Conservation (phyloP, 2,329 filamentous ascomycete species). For the Diaporthe caulivora region DNA sequence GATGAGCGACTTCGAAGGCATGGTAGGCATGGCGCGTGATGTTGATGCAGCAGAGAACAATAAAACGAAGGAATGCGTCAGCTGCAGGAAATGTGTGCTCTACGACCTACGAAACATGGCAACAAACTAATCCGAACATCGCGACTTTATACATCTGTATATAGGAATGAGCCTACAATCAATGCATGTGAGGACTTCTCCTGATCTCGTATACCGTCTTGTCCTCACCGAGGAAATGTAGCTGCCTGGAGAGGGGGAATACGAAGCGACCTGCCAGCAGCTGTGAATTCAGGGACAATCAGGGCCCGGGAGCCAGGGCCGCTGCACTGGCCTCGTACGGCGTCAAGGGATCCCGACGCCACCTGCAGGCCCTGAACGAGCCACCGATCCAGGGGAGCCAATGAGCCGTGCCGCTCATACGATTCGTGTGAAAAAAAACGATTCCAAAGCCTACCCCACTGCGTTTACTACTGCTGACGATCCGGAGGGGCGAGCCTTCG, state of each 20-base stretch:
- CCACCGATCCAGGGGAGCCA: background rate
- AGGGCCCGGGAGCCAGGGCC: slow-evolving; percentile 1
- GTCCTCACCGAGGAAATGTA: background rate
- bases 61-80: too few relatives aligned
- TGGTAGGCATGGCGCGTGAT: slow-evolving; percentile 4
- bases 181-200: background rate
- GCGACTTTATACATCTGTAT: background rate
- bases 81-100: too few relatives aligned
- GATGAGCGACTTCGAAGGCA: background rate
- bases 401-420: background rate
- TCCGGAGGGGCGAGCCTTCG: background rate
- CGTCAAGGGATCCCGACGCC: background rate
- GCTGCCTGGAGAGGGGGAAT: slow-evolving; percentile 25
- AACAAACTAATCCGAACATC: background rate
- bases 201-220: background rate
- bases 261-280: slow-evolving; percentile 5
- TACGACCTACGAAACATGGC: background rate
- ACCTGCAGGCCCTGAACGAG: background rate
- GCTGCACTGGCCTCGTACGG: background rate
- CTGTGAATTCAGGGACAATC: background rate
- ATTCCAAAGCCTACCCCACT: background rate
- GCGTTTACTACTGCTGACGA: background rate
- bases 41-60: background rate
- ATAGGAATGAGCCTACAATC: background rate
- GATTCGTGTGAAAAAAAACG: background rate